These are phyloP conservation scores for Xanthoparmelia taractica DNA, from an alignment of 495 filamentous ascomycete genomes.

Conservation along the genomic window DNA sequence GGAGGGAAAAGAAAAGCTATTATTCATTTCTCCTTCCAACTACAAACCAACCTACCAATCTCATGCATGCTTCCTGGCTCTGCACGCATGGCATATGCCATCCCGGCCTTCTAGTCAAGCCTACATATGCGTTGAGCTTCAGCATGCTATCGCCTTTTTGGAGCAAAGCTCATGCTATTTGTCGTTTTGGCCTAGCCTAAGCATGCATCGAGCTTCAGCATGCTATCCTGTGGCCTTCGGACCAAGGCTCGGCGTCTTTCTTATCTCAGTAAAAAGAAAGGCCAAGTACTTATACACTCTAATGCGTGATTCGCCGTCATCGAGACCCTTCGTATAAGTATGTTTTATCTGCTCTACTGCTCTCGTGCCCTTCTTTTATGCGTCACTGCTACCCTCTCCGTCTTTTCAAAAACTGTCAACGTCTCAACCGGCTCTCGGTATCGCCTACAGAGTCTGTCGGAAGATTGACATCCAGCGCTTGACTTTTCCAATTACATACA, in stretches of 20 bases:
- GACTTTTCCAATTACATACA: neutral
- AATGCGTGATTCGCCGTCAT: no score
- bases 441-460: neutral
- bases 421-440: neutral
- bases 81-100: no score
- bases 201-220: neutral
- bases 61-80: no score
- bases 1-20: no score
- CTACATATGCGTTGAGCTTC: no score
- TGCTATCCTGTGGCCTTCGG: neutral
- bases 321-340: neutral
- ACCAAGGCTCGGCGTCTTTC: slow-evolving; percentile 2
- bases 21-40: no score
- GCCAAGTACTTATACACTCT: neutral
- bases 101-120: no score
- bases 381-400: no score
- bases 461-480: neutral
- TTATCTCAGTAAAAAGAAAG: slow-evolving; percentile 4
- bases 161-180: no score
- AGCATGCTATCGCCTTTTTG: no score
- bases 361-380: neutral
- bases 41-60: no score
- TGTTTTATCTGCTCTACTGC: neutral
- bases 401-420: neutral
- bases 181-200: neutral